Conservation (phyloP, 192 early-diverging fungal species). For the Entrophospora sp. region DNA sequence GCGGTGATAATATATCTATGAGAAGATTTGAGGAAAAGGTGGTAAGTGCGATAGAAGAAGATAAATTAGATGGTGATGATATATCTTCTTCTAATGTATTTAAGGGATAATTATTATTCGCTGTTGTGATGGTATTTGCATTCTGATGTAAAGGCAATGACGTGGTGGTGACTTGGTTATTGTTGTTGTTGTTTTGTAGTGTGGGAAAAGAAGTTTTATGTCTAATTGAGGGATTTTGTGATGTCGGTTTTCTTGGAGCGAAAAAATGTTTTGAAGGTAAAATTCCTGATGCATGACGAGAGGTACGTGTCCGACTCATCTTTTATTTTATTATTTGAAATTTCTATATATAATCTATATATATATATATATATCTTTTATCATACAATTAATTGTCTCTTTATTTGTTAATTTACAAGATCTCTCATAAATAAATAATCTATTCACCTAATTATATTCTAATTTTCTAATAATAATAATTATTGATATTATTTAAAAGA, state of each 20-base stretch:
- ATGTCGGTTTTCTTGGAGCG: conserved; percentile 18
- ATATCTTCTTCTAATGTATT: neutral
- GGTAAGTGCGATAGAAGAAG: neutral
- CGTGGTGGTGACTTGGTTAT: neutral
- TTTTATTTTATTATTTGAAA: no score
- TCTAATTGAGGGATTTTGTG: neutral
- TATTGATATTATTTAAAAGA: no score
- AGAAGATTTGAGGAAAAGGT: neutral
- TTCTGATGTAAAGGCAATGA: neutral
- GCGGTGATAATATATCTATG: neutral
- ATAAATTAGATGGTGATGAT: neutral
- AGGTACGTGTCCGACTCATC: conserved; percentile 2
- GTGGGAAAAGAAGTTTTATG: neutral
- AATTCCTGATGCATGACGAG: conserved; percentile 18
- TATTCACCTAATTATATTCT: no score
- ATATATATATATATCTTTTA: no score
- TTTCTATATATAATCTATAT: no score
- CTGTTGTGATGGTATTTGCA: neutral
- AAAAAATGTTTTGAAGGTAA: conserved; percentile 21
- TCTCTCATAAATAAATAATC: no score
- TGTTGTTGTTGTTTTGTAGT: neutral
- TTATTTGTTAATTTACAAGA: no score
- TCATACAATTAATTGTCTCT: no score
- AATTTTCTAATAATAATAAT: no score
- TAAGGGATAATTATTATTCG: neutral